These are phyloP conservation scores for Fusarium zealandicum DNA, from an alignment of 2,329 filamentous ascomycete species.

Conservation along the genomic window DNA sequence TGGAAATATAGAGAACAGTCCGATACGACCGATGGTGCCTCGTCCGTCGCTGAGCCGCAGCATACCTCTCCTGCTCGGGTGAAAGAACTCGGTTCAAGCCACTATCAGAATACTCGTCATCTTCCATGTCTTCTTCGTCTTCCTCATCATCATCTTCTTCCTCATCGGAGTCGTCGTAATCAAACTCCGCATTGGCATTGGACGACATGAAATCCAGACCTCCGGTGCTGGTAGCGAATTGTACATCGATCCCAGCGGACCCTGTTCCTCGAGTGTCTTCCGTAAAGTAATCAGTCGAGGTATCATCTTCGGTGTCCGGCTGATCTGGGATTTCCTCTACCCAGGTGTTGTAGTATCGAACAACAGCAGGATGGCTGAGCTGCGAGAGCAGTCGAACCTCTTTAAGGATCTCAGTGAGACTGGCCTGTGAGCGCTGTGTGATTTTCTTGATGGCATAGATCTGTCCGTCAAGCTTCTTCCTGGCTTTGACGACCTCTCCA, in stretches of 20 bases:
- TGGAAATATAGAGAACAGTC: constrained; percentile 92
- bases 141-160: constrained; percentile 55
- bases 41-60: constrained; percentile 42
- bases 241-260: constrained; percentile 55
- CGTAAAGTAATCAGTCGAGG: constrained; percentile 58
- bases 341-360: constrained; percentile 96
- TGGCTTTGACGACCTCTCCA: constrained; percentile 93
- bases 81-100: constrained; percentile 43
- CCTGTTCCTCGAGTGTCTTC: constrained; percentile 48
- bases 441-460: constrained; percentile 98
- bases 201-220: constrained; percentile 95
- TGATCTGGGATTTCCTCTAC: constrained; percentile 73
- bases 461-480: constrained; percentile 91
- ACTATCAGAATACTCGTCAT: constrained; percentile 53
- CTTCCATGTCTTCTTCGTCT: constrained; percentile 50
- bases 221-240: constrained; percentile 75
- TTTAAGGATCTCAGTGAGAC: constrained; percentile 81
- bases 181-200: constrained; percentile 81
- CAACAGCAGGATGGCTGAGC: constrained; percentile 84
- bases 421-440: constrained; percentile 78
- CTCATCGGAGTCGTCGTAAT: constrained; percentile 58
- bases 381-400: constrained; percentile 91
- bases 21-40: constrained; percentile 62
- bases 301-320: constrained; percentile 64
- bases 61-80: constrained; percentile 44